Percentiles rank a stretch among this genome's conserved stretches.
Conservation (phyloP, 169 alveolate genomes). For the Eimeria maxima region DNA sequence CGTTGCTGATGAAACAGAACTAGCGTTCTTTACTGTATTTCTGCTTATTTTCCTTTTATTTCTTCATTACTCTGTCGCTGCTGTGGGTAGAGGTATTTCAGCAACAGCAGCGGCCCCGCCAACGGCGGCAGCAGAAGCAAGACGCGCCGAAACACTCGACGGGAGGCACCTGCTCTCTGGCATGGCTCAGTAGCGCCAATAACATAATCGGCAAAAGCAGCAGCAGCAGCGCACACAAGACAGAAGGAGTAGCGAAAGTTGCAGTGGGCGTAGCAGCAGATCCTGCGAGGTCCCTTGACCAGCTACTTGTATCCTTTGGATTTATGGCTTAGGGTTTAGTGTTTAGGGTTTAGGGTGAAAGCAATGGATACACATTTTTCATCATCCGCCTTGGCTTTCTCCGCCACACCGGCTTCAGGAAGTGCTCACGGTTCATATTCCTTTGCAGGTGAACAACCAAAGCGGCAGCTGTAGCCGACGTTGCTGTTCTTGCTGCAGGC, state of each 20-base stretch:
- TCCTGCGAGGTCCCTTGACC: neutral
- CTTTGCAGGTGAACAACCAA: constrained; percentile 21
- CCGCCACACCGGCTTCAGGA: constrained; percentile 14
- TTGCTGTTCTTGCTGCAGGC: neutral
- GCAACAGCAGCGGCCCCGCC: neutral
- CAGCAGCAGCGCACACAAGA: no score
- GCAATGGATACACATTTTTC: constrained; percentile 8
- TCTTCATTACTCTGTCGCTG: neutral
- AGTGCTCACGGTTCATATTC: neutral
- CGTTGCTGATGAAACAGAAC: neutral
- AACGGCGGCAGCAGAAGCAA: neutral
- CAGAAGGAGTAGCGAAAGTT: neutral
- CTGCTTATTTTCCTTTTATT: neutral
- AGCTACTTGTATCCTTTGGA: no score
- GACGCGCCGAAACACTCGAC: neutral
- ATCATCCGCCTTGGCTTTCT: neutral
- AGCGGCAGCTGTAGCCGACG: neutral
- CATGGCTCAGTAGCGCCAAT: no score
- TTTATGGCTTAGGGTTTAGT: constrained; percentile 2
- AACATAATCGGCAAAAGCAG: neutral
- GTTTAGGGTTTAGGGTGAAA: neutral
- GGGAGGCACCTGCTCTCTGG: neutral
- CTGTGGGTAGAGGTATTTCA: neutral
- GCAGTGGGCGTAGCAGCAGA: neutral
- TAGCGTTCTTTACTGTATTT: neutral